Base-by-base conservation (phyloP, 805 yeast genomes). In the Myxozyma kluyveri region DNA sequence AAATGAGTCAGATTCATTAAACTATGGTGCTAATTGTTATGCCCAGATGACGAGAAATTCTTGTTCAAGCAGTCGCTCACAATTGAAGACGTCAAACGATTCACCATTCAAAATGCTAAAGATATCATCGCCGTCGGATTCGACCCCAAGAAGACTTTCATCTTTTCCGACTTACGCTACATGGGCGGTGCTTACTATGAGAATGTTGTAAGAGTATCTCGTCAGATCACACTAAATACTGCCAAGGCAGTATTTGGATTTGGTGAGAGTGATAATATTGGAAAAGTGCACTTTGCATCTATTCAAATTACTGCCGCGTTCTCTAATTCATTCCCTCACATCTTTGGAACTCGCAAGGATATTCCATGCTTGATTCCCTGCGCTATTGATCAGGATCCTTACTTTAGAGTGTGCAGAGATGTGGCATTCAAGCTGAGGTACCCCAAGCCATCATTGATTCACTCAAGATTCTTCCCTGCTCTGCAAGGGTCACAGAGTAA, bases 381-480 rank as follows among this genome's bases (percentile, higher is more conserved):
- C 77, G 99, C 99, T 43, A 93, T 93, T 68, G 99, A 93, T 69
- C 99, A 91, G 75, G 99, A 93, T 70, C 98, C 99, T 27, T 93
- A 93, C 71, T 93, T 93, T 76, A 80, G 99, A 72, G 95, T 93
- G 21, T 88, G 96, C 71, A 80, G 99, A 72, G 99, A 93, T 69
- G 99, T 93, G 60, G 97, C 99, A 9, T 89, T 83, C 65, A 93
- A 91, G 71, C 79, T 93, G 68, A 86, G 84, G 70, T 95, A 79
- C 68, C 75, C 89, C 57, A 93, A 93, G 72, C 98, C 98, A 18
- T 82, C 96, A 7, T 78, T 93, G 67, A 76, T 93, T 59, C 98
- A 93, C 71, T 83, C 99, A 49, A 85, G 87, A 70, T 93, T 93
- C 72, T 93, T 93, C 86, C 99, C 99, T 41, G 98, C 99, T 48